Conservation (phyloP, 2,329 filamentous ascomycete species). For the Cladosporium sp. region DNA sequence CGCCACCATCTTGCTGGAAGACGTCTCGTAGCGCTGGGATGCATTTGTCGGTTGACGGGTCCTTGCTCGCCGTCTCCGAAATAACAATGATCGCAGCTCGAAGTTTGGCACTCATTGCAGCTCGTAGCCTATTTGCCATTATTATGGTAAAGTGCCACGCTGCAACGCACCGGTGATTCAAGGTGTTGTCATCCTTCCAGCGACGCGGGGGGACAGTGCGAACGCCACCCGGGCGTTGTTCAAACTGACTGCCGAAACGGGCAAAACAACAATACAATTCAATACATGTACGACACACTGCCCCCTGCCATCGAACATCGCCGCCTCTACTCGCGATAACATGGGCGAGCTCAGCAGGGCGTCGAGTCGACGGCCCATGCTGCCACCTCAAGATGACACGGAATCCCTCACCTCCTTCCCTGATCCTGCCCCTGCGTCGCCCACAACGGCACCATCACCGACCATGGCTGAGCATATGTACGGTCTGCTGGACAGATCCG, state of each 20-base stretch:
- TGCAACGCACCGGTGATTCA: neutral
- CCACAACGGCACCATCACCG: neutral
- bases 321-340: neutral
- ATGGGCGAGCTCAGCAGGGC: slow-evolving; percentile 11
- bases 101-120: slow-evolving; percentile 40
- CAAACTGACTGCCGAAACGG: slow-evolving; percentile 1
- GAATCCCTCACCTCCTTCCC: slow-evolving; percentile 30
- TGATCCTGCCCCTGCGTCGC: slow-evolving; percentile 21
- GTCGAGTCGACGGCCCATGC: slow-evolving; percentile 17
- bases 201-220: neutral
- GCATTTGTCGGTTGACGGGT: slow-evolving; percentile 74
- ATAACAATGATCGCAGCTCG: slow-evolving; percentile 77
- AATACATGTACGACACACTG: neutral
- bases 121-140: neutral
- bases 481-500: slow-evolving; percentile 25
- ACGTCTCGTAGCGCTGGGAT: slow-evolving; percentile 62
- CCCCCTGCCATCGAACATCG: neutral
- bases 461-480: slow-evolving; percentile 16
- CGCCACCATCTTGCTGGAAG: slow-evolving; percentile 60
- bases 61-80: slow-evolving; percentile 80
- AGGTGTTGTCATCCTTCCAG: neutral
- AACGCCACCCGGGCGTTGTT: too few relatives aligned
- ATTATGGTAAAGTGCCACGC: neutral
- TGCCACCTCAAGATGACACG: slow-evolving; percentile 20
- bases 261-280: slow-evolving; percentile 2